Percentiles rank a stretch among this genome's conserved stretches.
phyloP scores from a whole-genome alignment of 2,329 filamentous ascomycete species.

The Elsinoe ampelina region DNA sequence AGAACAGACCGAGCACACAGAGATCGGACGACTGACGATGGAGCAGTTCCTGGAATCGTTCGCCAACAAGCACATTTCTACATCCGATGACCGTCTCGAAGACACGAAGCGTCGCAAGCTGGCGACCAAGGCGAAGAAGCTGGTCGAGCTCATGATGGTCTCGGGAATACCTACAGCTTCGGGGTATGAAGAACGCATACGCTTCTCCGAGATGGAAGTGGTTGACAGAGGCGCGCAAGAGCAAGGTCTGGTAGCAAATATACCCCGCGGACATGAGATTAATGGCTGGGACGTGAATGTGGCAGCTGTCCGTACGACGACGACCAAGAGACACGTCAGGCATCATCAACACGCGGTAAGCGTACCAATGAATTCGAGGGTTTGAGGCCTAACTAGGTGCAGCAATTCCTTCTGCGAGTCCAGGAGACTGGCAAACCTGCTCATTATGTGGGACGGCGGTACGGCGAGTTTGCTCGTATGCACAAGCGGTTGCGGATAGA shows the following conservation, averaged over 20 bases:
- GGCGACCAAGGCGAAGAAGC: conserved; percentile 84
- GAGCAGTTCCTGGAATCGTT: conserved; percentile 88
- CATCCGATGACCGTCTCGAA: conserved; percentile 89
- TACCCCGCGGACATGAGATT: conserved; percentile 83
- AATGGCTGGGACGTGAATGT: conserved; percentile 98
- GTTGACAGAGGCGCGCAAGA: conserved; percentile 91
- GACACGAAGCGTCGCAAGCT: conserved; percentile 92
- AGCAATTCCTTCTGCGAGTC: conserved; percentile 86
- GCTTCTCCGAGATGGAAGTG: conserved; percentile 93
- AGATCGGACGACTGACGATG: neutral
- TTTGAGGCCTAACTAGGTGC: neutral
- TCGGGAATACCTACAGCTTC: conserved; percentile 92
- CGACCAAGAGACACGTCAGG: conserved; percentile 74
- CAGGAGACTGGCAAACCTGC: conserved; percentile 68
- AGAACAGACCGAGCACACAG: neutral
- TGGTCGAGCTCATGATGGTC: conserved; percentile 99
- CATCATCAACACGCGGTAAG: conserved; percentile 84
- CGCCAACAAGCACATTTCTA: conserved; percentile 92
- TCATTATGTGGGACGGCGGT: conserved; percentile 72
- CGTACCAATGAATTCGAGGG: too few species aligned
- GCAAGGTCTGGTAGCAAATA: conserved; percentile 72
- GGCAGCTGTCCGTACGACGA: conserved; percentile 72
- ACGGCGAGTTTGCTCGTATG: conserved; percentile 75
- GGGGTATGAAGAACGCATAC: conserved; percentile 93
- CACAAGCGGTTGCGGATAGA: conserved; percentile 74